Conservation (phyloP, 257 asterid genomes). For the Solanum microdontum region DNA sequence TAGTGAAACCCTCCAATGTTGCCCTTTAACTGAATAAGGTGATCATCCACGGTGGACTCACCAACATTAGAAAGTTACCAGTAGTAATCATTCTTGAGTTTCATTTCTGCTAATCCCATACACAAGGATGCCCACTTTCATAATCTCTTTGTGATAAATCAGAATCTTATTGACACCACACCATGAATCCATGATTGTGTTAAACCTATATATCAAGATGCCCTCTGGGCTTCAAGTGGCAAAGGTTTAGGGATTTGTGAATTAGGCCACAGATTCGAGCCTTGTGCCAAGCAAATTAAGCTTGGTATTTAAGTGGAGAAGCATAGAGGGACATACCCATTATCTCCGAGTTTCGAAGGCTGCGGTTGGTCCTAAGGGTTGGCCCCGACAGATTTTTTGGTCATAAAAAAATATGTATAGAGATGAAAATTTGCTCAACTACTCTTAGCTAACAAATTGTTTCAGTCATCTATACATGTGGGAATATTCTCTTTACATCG, state of each 20-base stretch:
- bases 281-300: background rate
- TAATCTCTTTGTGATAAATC: background rate
- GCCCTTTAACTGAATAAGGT: background rate
- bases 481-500: background rate
- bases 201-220: background rate
- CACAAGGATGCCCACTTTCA: background rate
- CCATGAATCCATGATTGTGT: background rate
- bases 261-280: background rate
- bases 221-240: background rate
- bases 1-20: background rate
- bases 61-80: background rate
- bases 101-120: background rate
- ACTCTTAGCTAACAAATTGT: background rate
- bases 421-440: background rate
- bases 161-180: background rate
- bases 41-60: background rate
- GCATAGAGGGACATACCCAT: background rate
- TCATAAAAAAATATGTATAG: background rate
- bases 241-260: background rate
- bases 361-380: background rate
- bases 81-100: background rate
- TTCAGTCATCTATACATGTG: background rate
- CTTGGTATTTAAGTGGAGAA: background rate
- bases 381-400: background rate
- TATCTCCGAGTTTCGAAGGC: background rate